Evolutionary conservation across 2,329 filamentous ascomycete species (phyloP).

Genomic region (Graphilbum sp.): DNA sequence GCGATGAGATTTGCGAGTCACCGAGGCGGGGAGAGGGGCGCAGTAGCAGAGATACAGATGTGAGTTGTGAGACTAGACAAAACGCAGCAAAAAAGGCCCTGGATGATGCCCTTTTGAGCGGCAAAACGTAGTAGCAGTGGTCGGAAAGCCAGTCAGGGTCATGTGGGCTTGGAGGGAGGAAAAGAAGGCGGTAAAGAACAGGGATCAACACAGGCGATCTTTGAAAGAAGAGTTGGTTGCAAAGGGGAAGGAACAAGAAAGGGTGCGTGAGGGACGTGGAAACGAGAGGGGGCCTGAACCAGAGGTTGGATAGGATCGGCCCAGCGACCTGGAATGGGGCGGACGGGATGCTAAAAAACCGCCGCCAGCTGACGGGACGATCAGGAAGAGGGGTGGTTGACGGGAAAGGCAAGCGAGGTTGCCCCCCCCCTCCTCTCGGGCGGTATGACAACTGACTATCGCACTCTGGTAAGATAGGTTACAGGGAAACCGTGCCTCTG

Average conservation of each 20-base stretch:
- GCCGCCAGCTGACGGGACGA: constrained; percentile 7
- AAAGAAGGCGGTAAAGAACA: not conserved
- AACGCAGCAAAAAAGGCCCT: not conserved
- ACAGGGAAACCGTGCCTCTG: too few species aligned
- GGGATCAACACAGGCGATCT: not conserved
- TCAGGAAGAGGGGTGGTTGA: constrained; percentile 2
- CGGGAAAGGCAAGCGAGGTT: not conserved
- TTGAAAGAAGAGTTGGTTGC: too few species aligned
- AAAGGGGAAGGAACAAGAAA: too few species aligned
- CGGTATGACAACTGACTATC: too few species aligned
- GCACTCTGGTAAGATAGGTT: too few species aligned
- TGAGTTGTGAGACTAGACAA: not conserved
- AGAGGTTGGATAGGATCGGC: constrained; percentile 1
- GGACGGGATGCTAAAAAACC: constrained; percentile 7
- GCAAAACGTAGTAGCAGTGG: not conserved
- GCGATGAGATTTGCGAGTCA: not conserved
- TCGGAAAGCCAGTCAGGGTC: not conserved
- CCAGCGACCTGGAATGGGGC: constrained; percentile 6
- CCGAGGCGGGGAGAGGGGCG: not conserved
- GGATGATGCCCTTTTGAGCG: not conserved
- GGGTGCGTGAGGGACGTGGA: not conserved
- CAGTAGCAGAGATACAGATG: not conserved
- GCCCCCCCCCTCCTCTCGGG: too few species aligned
- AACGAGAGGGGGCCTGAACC: not conserved
- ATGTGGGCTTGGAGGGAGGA: not conserved